These are phyloP conservation scores for Chaetomium olivaceum DNA, from an alignment of 2,329 filamentous ascomycete genomes.

Conservation along the genomic window DNA sequence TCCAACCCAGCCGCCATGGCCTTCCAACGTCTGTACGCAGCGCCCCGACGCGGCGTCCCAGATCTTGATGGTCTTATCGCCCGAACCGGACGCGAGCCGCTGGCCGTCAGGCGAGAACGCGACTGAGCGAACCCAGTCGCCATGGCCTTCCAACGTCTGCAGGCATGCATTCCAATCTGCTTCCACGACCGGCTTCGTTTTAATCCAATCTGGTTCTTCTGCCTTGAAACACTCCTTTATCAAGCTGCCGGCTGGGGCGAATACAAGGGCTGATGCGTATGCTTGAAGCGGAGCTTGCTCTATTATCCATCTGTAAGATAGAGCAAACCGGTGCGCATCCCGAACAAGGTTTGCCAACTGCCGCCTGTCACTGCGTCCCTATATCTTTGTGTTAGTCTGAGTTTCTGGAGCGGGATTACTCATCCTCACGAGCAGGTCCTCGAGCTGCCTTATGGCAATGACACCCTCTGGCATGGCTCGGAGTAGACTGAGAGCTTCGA, in stretches of 20 bases:
- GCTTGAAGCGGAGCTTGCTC: conserved; percentile 27
- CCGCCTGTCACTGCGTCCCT: conserved; percentile 2
- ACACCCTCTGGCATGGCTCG: conserved; percentile 21
- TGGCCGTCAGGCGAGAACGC: conserved; percentile 16
- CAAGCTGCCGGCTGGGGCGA: conserved; percentile 21
- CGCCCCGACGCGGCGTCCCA: neutral
- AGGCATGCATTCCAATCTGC: conserved; percentile 21
- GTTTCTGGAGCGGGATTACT: neutral
- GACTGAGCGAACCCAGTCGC: conserved; percentile 17
- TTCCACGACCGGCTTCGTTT: conserved; percentile 17
- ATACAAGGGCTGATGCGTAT: conserved; percentile 28
- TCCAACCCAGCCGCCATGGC: conserved; percentile 12
- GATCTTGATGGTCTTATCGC: neutral
- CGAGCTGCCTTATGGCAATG: conserved; percentile 21
- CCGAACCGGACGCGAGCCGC: conserved; percentile 12
- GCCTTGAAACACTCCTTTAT: conserved; percentile 16
- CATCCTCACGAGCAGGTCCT: conserved; percentile 20
- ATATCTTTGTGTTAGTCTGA: conserved; percentile 4
- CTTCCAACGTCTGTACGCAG: conserved; percentile 2
- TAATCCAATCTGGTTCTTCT: conserved; percentile 24
- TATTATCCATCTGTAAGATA: conserved; percentile 21
- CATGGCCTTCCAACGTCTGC: conserved; percentile 12
- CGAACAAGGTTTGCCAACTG: conserved; percentile 15
- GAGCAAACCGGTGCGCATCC: conserved; percentile 26
- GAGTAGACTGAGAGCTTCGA: conserved; percentile 28